These are phyloP conservation scores for Musa itinerans DNA, from an alignment of 176 grass and related monocot species.

Conservation along the genomic window DNA sequence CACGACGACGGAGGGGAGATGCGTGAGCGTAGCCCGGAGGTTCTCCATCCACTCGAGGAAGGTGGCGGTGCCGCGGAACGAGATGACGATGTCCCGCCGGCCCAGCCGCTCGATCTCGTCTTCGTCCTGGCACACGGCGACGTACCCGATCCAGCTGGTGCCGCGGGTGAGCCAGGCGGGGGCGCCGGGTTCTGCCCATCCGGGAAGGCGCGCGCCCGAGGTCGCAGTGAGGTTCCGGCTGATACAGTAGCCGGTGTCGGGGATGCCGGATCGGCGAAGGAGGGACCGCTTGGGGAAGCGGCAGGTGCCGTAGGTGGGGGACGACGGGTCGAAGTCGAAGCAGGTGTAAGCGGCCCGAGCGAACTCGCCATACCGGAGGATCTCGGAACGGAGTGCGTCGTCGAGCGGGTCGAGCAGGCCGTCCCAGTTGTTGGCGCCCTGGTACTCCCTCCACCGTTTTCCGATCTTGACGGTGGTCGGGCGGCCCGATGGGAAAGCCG, in stretches of 20 bases:
- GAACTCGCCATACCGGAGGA: slow-evolving; percentile 36
- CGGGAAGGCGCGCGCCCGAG: slow-evolving; percentile 12
- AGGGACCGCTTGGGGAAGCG: slow-evolving; percentile 26
- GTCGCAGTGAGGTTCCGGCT: slow-evolving; percentile 33
- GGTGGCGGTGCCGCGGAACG: slow-evolving; percentile 40
- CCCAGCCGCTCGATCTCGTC: slow-evolving; percentile 42
- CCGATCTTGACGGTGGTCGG: slow-evolving; percentile 13
- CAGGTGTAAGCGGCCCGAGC: slow-evolving; percentile 28
- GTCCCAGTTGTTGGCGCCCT: slow-evolving; percentile 33
- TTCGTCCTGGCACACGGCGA: slow-evolving; percentile 42
- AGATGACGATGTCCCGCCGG: slow-evolving; percentile 36
- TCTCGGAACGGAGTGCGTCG: slow-evolving; percentile 26
- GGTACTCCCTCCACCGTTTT: slow-evolving; percentile 30
- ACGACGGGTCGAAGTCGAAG: slow-evolving; percentile 23
- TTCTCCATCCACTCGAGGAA: slow-evolving; percentile 41
- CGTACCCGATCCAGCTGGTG: slow-evolving; percentile 44
- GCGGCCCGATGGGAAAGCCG: background rate
- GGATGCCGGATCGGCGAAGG: slow-evolving; percentile 15
- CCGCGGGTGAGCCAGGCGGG: slow-evolving; percentile 12
- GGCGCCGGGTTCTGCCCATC: slow-evolving; percentile 7
- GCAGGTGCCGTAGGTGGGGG: slow-evolving; percentile 25
- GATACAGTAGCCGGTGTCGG: slow-evolving; percentile 21
- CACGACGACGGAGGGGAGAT: background rate
- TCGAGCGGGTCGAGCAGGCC: slow-evolving; percentile 35
- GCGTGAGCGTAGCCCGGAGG: slow-evolving; percentile 28